Conservation (phyloP, 2,329 filamentous ascomycete species). For the Colletotrichum trifolii region DNA sequence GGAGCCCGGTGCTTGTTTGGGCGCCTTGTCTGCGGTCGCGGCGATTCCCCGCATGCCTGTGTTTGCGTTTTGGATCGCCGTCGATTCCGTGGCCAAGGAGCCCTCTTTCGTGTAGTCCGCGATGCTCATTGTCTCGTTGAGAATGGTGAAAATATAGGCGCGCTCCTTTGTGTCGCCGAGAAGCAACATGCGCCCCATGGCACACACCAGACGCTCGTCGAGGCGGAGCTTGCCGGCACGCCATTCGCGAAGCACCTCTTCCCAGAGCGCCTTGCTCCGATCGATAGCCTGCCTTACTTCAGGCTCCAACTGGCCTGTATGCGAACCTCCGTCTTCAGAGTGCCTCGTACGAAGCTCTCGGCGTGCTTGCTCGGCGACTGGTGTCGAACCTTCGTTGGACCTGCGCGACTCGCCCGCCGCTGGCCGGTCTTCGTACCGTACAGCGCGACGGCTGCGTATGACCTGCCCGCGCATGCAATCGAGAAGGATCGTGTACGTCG, state of each 20-base stretch:
- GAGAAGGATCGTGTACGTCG: conserved; percentile 85
- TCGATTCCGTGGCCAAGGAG: too few species aligned
- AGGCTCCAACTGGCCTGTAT: too few species aligned
- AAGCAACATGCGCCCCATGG: conserved; percentile 84
- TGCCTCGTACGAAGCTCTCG: too few species aligned
- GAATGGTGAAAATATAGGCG: conserved; percentile 77
- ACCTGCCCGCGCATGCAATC: conserved; percentile 73
- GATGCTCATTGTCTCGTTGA: conserved; percentile 86
- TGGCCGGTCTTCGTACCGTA: too few species aligned
- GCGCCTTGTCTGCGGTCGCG: background rate
- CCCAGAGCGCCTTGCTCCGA: conserved; percentile 82
- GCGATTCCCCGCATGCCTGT: conserved; percentile 40
- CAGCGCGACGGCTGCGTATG: conserved; percentile 37
- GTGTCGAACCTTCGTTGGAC: too few species aligned
- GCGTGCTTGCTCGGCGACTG: too few species aligned
- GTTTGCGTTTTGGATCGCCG: conserved; percentile 21
- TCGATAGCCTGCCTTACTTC: conserved; percentile 60
- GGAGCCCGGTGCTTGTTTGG: conserved; percentile 5
- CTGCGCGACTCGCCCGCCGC: too few species aligned
- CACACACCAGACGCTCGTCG: conserved; percentile 81
- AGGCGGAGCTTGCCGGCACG: conserved; percentile 74
- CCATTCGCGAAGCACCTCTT: conserved; percentile 83
- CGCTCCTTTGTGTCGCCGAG: conserved; percentile 72
- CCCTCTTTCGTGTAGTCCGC: conserved; percentile 55
- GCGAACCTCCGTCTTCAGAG: too few species aligned